Percentiles rank a stretch among this genome's conserved stretches.
Evolutionary conservation across 2,329 filamentous ascomycete species (phyloP).

Genomic region (Fusarium coffeatum): DNA sequence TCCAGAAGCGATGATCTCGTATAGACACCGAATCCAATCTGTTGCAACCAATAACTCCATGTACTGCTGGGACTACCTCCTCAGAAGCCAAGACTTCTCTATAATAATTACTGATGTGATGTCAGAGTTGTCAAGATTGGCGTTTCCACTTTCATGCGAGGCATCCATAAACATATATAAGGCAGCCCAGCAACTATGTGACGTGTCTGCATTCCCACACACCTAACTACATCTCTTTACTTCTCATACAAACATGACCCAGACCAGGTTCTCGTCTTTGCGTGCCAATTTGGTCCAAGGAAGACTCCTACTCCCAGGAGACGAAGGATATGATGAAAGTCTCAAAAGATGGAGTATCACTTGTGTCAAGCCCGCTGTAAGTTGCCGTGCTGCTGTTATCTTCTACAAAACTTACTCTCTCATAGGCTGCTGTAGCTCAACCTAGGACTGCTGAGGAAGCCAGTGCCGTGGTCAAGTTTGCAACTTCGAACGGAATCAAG

Average conservation of each 20-base stretch:
- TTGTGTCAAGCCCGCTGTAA: constrained; percentile 51
- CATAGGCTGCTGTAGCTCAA: constrained; percentile 58
- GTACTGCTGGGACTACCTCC: neutral
- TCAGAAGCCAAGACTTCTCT: neutral
- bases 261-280: constrained; percentile 31
- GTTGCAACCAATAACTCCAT: neutral
- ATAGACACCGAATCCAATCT: neutral
- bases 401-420: neutral
- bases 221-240: neutral
- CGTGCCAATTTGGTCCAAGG: constrained; percentile 41
- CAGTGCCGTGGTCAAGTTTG: constrained; percentile 57
- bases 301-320: constrained; percentile 49
- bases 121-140: neutral
- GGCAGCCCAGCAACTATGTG: neutral
- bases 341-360: constrained; percentile 54
- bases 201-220: neutral
- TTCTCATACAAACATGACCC: constrained; percentile 23
- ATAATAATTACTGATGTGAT: neutral
- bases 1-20: neutral
- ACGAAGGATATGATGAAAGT: constrained; percentile 51
- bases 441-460: constrained; percentile 56
- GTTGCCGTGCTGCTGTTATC: neutral
- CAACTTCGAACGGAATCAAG: constrained; percentile 57
- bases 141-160: neutral
- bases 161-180: constrained; percentile 15